Evolutionary conservation across 2,329 filamentous ascomycete genomes (phyloP).

Genomic region (Fusarium transvaalense): DNA sequence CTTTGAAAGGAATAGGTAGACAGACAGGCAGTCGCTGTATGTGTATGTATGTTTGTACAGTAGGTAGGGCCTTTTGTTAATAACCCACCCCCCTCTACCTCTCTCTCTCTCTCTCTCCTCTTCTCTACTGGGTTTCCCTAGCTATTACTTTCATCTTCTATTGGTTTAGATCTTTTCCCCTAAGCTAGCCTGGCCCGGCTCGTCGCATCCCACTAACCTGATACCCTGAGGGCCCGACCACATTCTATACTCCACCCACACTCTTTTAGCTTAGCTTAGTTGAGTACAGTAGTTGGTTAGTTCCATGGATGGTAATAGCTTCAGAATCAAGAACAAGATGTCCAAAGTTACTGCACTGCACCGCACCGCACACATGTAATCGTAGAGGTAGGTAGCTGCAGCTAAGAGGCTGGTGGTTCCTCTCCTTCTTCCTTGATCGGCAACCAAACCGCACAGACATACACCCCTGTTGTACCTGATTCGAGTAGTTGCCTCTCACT

Average conservation of each 20-base stretch:
- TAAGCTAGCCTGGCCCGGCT: constrained; percentile 25
- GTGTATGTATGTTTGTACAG: too few species aligned
- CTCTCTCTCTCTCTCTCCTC: too few species aligned
- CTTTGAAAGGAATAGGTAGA: too few species aligned
- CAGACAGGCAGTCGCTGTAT: too few species aligned
- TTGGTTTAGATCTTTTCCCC: neutral
- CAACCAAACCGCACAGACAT: constrained; percentile 16
- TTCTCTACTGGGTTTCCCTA: constrained; percentile 16
- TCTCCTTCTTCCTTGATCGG: constrained; percentile 16
- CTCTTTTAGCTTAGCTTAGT: too few species aligned
- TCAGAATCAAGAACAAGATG: constrained; percentile 23
- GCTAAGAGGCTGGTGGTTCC: constrained; percentile 29
- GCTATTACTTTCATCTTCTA: constrained; percentile 29
- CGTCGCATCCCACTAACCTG: constrained; percentile 34
- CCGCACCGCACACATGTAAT: constrained; percentile 2
- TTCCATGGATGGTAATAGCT: neutral
- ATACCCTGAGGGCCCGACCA: neutral
- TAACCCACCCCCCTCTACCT: constrained; percentile 3
- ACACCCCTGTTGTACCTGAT: neutral
- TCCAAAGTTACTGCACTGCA: neutral
- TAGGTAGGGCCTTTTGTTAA: constrained; percentile 23
- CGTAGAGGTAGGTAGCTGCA: constrained; percentile 18
- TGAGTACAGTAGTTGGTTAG: neutral
- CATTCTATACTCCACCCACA: constrained; percentile 13
- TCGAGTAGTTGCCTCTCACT: neutral